These are phyloP conservation scores for Trichoderma polysporum DNA, from an alignment of 2,329 filamentous ascomycete species.

Conservation along the genomic window DNA sequence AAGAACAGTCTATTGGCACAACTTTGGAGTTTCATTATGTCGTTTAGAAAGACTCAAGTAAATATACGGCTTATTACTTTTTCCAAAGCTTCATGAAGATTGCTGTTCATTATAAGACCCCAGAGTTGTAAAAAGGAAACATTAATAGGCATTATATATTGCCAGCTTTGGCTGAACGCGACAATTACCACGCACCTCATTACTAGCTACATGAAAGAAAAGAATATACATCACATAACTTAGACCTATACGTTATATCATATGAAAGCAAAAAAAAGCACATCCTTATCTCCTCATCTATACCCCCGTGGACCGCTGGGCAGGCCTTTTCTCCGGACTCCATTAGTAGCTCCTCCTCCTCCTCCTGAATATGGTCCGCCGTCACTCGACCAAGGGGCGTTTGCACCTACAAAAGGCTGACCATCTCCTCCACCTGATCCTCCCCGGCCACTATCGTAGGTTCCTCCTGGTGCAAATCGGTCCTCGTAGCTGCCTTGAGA, in stretches of 20 bases:
- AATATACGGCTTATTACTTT: no score
- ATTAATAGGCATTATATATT: conserved; percentile 21
- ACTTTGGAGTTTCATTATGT: not conserved
- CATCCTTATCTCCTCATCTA: conserved; percentile 28
- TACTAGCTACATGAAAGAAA: conserved; percentile 8
- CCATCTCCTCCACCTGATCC: conserved; percentile 30
- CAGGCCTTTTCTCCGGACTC: conserved; percentile 42
- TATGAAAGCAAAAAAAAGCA: not conserved
- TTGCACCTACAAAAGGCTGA: conserved; percentile 46
- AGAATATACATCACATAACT: conserved; percentile 12
- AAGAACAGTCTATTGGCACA: not conserved
- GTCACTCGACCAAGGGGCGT: conserved; percentile 48
- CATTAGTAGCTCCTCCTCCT: conserved; percentile 27
- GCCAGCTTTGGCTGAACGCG: conserved; percentile 1
- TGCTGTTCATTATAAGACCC: no score
- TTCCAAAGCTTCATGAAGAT: no score
- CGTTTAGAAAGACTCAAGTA: no score
- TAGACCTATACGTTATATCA: conserved; percentile 12
- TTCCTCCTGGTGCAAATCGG: conserved; percentile 46
- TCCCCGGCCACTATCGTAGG: conserved; percentile 38
- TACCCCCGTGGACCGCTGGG: conserved; percentile 48
- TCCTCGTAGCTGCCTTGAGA: conserved; percentile 43
- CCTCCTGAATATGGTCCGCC: conserved; percentile 36
- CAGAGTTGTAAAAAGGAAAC: not conserved
- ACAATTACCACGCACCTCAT: conserved; percentile 10